phyloP scores from a whole-genome alignment of 345 rosid species.

The Citropsis articulata region DNA sequence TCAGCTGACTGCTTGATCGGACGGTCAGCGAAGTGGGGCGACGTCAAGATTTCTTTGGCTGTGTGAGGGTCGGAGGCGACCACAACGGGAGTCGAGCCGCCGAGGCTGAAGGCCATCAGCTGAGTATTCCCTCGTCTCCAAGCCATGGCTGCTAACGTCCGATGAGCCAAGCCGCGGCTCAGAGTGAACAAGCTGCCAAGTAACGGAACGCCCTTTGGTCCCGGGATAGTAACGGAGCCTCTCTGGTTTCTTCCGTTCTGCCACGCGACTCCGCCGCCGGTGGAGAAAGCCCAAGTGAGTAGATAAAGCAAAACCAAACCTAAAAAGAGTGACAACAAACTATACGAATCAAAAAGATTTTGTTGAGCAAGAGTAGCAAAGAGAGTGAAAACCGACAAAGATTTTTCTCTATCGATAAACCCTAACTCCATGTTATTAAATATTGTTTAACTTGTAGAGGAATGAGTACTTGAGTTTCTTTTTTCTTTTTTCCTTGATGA shows the following conservation, averaged over 20 bases:
- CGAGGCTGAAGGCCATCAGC: constrained; percentile 91
- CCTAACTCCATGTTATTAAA: constrained; percentile 22
- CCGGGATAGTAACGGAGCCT: constrained; percentile 54
- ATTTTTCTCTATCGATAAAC: constrained; percentile 39
- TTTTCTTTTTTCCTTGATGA: no score
- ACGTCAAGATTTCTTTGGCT: constrained; percentile 71
- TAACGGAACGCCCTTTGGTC: constrained; percentile 69
- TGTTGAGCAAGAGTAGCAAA: constrained; percentile 50
- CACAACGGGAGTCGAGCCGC: constrained; percentile 64
- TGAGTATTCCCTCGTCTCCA: constrained; percentile 33
- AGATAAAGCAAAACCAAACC: constrained; percentile 33
- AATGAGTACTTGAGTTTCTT: no score
- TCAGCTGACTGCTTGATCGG: constrained; percentile 82
- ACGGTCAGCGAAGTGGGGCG: constrained; percentile 73
- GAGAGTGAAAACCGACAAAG: constrained; percentile 61
- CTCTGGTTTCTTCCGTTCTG: constrained; percentile 42
- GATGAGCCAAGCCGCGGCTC: constrained; percentile 69
- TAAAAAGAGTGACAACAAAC: constrained; percentile 36
- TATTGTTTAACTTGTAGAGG: no score
- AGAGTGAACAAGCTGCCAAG: constrained; percentile 72
- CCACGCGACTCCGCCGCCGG: constrained; percentile 86
- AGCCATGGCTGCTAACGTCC: constrained; percentile 63
- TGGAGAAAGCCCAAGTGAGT: constrained; percentile 56
- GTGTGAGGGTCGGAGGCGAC: constrained; percentile 65
- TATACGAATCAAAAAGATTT: constrained; percentile 27